Evolutionary conservation across 2,329 filamentous ascomycete genomes (phyloP).

Genomic region (Proliferodiscus dingleyae): DNA sequence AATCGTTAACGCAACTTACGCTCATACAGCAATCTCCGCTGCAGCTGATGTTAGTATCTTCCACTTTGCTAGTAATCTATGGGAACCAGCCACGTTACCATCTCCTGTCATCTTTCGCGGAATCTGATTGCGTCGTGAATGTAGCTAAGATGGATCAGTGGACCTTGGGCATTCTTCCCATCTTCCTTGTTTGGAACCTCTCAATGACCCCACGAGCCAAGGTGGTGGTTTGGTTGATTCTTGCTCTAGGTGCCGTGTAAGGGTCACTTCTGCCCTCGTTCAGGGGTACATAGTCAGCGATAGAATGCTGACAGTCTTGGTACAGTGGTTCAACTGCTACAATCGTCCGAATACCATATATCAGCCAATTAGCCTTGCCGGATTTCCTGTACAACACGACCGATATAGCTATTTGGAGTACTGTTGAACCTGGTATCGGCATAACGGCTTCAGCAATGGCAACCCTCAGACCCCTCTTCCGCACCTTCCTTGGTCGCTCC

Average conservation of each 20-base stretch:
- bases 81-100: not conserved
- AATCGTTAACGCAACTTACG: slow-evolving; percentile 32
- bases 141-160: slow-evolving; percentile 16
- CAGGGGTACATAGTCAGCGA: not conserved
- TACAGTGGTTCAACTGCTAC: slow-evolving; percentile 26
- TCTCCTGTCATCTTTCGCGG: not conserved
- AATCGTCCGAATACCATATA: slow-evolving; percentile 27
- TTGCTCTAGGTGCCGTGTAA: slow-evolving; percentile 35
- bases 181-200: slow-evolving; percentile 37
- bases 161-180: slow-evolving; percentile 36
- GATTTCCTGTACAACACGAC: slow-evolving; percentile 26
- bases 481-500: slow-evolving; percentile 17
- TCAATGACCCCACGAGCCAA: slow-evolving; percentile 36
- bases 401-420: slow-evolving; percentile 24
- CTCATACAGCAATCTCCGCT: slow-evolving; percentile 35
- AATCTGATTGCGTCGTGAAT: not conserved
- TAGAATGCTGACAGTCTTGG: slow-evolving; percentile 2
- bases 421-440: slow-evolving; percentile 23
- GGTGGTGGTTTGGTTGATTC: slow-evolving; percentile 30
- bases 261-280: slow-evolving; percentile 7
- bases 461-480: slow-evolving; percentile 25
- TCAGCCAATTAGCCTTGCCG: slow-evolving; percentile 15
- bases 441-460: slow-evolving; percentile 21
- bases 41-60: slow-evolving; percentile 26
- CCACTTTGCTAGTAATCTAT: not conserved